Evolutionary conservation across 768 basidiomycete species (phyloP).

Genomic region (Brasilioporus rufonigricans): DNA sequence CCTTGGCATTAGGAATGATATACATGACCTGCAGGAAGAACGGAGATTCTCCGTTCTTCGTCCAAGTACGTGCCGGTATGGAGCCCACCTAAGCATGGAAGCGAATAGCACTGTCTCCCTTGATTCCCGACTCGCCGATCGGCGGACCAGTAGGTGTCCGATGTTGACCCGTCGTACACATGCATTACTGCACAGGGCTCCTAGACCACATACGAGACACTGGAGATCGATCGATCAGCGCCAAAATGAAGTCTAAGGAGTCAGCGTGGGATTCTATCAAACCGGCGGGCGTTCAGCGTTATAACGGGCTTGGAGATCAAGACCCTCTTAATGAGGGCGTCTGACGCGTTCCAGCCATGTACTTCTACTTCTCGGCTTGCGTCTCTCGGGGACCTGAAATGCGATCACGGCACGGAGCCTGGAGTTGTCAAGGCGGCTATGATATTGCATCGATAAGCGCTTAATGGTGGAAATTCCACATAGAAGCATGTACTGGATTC

Average conservation of each 20-base stretch:
- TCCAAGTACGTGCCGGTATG: background rate
- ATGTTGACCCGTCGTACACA: too few species aligned
- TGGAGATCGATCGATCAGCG: slow-evolving; percentile 9
- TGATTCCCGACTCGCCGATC: too few species aligned
- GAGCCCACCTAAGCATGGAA: background rate
- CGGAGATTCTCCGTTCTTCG: slow-evolving; percentile 5
- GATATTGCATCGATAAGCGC: slow-evolving; percentile 1
- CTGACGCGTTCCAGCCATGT: background rate
- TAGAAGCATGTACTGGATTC: background rate
- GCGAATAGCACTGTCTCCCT: too few species aligned
- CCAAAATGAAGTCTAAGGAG: background rate
- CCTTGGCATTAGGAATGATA: background rate
- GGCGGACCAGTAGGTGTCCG: too few species aligned
- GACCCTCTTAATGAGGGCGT: background rate
- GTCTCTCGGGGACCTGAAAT: too few species aligned
- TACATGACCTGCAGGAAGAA: background rate
- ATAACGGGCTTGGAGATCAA: background rate
- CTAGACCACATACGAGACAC: too few species aligned
- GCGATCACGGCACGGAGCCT: slow-evolving; percentile 3
- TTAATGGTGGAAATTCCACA: background rate
- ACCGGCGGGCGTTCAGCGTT: too few species aligned
- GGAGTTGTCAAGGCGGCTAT: background rate
- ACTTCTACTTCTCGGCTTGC: background rate
- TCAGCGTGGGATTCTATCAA: background rate
- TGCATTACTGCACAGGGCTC: too few species aligned